Evolutionary conservation across 805 yeast species (phyloP), one percentile per base, ranked within the genome.

Genomic region (Starmerella stigmatis): DNA sequence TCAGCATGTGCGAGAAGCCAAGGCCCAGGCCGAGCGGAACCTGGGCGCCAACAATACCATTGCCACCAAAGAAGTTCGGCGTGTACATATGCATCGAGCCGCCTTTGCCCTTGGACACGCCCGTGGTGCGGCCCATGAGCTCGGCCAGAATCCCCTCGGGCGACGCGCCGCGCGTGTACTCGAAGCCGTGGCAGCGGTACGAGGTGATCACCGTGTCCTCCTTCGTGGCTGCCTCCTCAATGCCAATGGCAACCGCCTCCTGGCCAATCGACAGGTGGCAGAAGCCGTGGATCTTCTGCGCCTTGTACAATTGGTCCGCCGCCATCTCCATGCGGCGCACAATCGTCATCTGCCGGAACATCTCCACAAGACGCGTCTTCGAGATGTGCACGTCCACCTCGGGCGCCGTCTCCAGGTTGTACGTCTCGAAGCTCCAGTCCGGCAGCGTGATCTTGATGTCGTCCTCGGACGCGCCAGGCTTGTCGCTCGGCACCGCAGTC

Each of bases 41-140:
- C 72, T 92, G 98, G 44, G 97, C 98, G 65, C 98, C 98, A 45
- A 92, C 98, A 66, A 92, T 92, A 74, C 98, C 98, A 71, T 92
- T 92, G 70, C 98, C 98, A 66, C 98, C 98, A 69, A 81, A 92
- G 75, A 92, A 92, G 51, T 94, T 94, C 38, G 81, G 79, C 40
- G 94, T 84, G 66, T 80, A 92, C 88, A 92, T 84, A 73, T 92
- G 98, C 98, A 92, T 92, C 55, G 98, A 92, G 60, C 98, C 98
- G 73, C 98, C 98, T 71, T 92, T 92, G 72, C 98, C 98, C 70
- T 71, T 80, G 34, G 96, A 82, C 50, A 84, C 94, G 74, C 98
- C 97, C 47, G 81, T 71, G 72, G 94, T 80, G 72, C 81, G 82
- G 60, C 98, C 98, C 89, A 92, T 82, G 66, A 92, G 75, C 72